These are phyloP conservation scores for Leptographium wingfieldii DNA, from an alignment of 2,329 filamentous ascomycete species.

Conservation along the genomic window DNA sequence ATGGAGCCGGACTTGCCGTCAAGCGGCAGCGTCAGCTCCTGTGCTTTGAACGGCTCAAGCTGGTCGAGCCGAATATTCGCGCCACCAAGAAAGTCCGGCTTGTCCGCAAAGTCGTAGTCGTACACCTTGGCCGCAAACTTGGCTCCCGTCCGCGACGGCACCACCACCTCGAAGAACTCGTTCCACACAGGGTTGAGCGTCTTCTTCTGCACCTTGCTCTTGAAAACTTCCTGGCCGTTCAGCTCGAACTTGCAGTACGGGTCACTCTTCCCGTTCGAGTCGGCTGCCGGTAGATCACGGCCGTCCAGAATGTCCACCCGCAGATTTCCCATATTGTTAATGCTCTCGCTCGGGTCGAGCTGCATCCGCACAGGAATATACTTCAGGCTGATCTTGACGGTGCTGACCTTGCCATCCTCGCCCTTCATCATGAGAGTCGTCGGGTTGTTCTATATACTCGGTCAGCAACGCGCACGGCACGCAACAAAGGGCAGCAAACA, in stretches of 20 bases:
- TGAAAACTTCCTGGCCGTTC: conserved; percentile 81
- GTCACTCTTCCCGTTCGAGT: conserved; percentile 93
- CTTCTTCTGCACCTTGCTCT: conserved; percentile 95
- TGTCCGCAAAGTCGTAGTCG: conserved; percentile 95
- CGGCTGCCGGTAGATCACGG: conserved; percentile 76
- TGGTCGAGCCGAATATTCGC: conserved; percentile 62
- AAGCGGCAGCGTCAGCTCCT: conserved; percentile 61
- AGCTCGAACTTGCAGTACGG: conserved; percentile 92
- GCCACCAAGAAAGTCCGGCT: conserved; percentile 78
- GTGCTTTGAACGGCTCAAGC: conserved; percentile 73
- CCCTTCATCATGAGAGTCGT: conserved; percentile 71
- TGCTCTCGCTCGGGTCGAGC: conserved; percentile 87
- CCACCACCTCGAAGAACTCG: conserved; percentile 76
- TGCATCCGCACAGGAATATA: conserved; percentile 92
- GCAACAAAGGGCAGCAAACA: background rate
- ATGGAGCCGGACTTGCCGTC: conserved; percentile 84
- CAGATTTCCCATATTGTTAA: conserved; percentile 96
- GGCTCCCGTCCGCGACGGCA: conserved; percentile 74
- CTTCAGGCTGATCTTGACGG: conserved; percentile 81
- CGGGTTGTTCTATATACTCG: conserved; percentile 59
- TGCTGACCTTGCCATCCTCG: conserved; percentile 62
- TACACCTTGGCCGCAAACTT: conserved; percentile 75
- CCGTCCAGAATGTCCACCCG: conserved; percentile 89
- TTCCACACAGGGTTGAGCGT: conserved; percentile 92
- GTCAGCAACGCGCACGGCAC: background rate